phyloP scores from a whole-genome alignment of 345 rosid genomes.

The Melaleuca quinquenervia region DNA sequence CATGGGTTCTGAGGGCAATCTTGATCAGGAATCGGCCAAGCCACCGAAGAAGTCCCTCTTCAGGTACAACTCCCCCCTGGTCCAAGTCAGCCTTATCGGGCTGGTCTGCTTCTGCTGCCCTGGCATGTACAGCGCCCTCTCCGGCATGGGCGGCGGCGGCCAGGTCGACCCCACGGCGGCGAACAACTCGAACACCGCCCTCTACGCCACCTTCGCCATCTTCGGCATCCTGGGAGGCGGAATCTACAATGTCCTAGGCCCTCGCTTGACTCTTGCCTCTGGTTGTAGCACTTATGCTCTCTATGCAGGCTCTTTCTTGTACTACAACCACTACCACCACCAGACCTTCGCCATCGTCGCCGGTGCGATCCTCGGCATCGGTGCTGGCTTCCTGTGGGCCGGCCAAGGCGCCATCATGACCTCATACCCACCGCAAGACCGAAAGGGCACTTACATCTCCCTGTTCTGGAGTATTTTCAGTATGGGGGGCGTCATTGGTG shows the following conservation, averaged over 20 bases:
- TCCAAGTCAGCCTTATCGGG: conserved; percentile 64
- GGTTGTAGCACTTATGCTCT: conserved; percentile 73
- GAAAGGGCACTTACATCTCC: conserved; percentile 75
- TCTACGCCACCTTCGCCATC: conserved; percentile 48
- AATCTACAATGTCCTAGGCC: conserved; percentile 56
- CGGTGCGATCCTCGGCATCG: conserved; percentile 61
- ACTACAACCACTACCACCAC: conserved; percentile 39
- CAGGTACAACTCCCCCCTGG: conserved; percentile 66
- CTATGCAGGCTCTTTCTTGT: conserved; percentile 57
- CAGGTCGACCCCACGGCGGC: conserved; percentile 70
- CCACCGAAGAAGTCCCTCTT: conserved; percentile 7
- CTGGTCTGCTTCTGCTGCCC: conserved; percentile 95
- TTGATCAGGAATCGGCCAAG: conserved; percentile 7
- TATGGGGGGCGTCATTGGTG: conserved; percentile 61
- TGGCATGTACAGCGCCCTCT: conserved; percentile 83
- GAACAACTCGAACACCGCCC: conserved; percentile 76
- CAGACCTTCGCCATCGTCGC: conserved; percentile 39
- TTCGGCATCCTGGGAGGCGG: conserved; percentile 58
- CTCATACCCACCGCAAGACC: conserved; percentile 60
- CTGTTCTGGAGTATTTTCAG: conserved; percentile 53
- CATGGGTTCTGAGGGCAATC: not conserved
- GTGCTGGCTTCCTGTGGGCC: conserved; percentile 92
- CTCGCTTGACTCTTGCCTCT: conserved; percentile 46
- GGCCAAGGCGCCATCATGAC: conserved; percentile 93
- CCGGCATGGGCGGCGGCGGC: conserved; percentile 98